Percentiles rank a stretch among this genome's conserved stretches.
These are phyloP conservation scores for Entrophospora sp. DNA, from an alignment of 192 early-diverging fungal genomes.

Conservation along the genomic window DNA sequence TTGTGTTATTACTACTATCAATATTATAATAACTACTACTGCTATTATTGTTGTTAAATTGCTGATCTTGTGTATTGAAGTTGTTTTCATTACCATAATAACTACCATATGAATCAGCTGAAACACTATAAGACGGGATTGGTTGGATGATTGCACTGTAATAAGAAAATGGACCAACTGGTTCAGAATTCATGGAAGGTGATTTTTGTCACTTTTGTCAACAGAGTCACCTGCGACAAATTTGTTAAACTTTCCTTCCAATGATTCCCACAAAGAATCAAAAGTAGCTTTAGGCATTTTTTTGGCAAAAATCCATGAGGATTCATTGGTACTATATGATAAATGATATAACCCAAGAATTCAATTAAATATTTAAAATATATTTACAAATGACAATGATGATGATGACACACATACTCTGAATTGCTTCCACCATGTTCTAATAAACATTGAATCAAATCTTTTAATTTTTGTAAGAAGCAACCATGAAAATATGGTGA, in stretches of 20 bases:
- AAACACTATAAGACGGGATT: slow-evolving; percentile 21
- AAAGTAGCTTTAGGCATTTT: slow-evolving; percentile 47
- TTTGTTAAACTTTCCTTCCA: slow-evolving; percentile 50
- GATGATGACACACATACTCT: slow-evolving; percentile 25
- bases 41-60: background rate
- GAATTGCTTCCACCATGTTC: slow-evolving; percentile 28
- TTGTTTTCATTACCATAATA: too few species aligned
- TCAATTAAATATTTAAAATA: too few species aligned
- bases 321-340: slow-evolving; percentile 19
- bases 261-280: slow-evolving; percentile 46
- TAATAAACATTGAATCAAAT: slow-evolving; percentile 58
- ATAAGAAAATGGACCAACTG: slow-evolving; percentile 18
- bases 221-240: slow-evolving; percentile 48
- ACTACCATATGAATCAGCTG: too few species aligned
- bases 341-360: slow-evolving; percentile 17
- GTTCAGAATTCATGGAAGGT: background rate
- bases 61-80: too few species aligned
- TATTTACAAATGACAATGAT: too few species aligned
- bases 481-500: slow-evolving; percentile 72
- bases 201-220: slow-evolving; percentile 25
- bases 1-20: too few species aligned
- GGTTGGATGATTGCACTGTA: slow-evolving; percentile 14
- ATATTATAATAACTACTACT: too few species aligned
- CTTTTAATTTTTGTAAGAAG: slow-evolving; percentile 63
- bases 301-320: slow-evolving; percentile 28